Evolutionary conservation across 345 rosid species (phyloP), one percentile per base, ranked within the genome.

Genomic region (Microcos paniculata): DNA sequence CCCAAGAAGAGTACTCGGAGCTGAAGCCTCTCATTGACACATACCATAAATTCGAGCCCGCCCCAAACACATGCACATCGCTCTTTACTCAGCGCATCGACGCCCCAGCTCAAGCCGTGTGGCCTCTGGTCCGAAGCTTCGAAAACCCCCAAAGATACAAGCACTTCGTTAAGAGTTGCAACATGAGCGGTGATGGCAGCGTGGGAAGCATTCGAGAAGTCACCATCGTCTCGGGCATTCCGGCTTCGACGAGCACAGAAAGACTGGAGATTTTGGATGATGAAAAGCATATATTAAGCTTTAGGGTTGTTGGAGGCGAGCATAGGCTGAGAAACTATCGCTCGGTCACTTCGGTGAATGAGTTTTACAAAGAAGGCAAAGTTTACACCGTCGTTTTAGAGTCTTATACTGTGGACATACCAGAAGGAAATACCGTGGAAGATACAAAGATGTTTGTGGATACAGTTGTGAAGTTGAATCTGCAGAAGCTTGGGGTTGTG

Each of bases 171-270:
- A 92, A 90, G 82, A 68, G 92, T 26, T 88, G 98, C 73, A 79
- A 78, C 40, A 85, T 92, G 82, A 64, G 61, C 23, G 87, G 91
- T 0, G 90, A 88, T 0, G 92, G 94, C 6, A 81, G 82, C 0
- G 84, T 91, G 0, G 97, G 98, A 6, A 90, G 91, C 82, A 76
- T 92, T 23, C 76, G 97, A 45, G 98, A 94, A 53, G 96, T 94
- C 8, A 86, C 91, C 0, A 89, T 92, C 0, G 89, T 94, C 26
- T 92, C 98, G 0, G 98, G 98, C 4, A 74, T 92, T 12, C 98
- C 98, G 11, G 98, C 97, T 0, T 90, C 93, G n/a, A 90, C 96
- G 0, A 94, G 98, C 84, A 94, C 97, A 21, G 98, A 94, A 80
- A 79, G 92, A 74, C 83, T 94, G 0, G 98, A 94, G 90, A 83